phyloP scores from a whole-genome alignment of 345 rosid genomes.

The Geranium brycei region DNA sequence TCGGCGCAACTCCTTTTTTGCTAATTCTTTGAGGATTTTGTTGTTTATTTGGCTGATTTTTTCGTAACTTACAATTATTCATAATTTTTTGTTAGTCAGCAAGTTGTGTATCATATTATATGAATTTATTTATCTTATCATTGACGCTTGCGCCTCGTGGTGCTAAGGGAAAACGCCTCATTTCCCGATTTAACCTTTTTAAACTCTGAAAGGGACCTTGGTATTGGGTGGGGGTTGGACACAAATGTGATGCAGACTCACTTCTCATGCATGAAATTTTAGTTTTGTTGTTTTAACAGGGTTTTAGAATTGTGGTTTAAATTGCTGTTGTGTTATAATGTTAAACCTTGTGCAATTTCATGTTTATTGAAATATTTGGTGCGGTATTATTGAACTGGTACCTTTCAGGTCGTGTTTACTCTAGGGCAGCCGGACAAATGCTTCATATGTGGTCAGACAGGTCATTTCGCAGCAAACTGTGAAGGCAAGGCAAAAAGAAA shows the following conservation, averaged over 20 bases:
- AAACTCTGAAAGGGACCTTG: background rate
- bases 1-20: too few species aligned
- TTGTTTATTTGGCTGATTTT: too few species aligned
- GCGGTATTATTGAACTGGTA: background rate
- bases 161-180: too few species aligned
- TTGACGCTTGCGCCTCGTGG: too few species aligned
- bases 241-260: too few species aligned
- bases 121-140: too few species aligned
- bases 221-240: background rate
- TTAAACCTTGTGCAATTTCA: background rate
- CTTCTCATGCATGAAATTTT: background rate
- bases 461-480: conserved; percentile 78
- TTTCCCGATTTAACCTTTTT: too few species aligned
- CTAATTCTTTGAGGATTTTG: too few species aligned
- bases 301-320: background rate
- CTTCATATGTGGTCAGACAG: conserved; percentile 90
- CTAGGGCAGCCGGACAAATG: conserved; percentile 78
- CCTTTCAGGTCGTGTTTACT: conserved; percentile 49
- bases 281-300: background rate
- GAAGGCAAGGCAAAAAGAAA: conserved; percentile 81
- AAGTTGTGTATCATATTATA: too few species aligned
- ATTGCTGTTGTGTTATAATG: too few species aligned
- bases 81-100: too few species aligned
- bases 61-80: too few species aligned
- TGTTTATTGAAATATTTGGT: background rate